These are phyloP conservation scores for Candida frijolesensis DNA, from an alignment of 1,139 yeast species.

Conservation along the genomic window DNA sequence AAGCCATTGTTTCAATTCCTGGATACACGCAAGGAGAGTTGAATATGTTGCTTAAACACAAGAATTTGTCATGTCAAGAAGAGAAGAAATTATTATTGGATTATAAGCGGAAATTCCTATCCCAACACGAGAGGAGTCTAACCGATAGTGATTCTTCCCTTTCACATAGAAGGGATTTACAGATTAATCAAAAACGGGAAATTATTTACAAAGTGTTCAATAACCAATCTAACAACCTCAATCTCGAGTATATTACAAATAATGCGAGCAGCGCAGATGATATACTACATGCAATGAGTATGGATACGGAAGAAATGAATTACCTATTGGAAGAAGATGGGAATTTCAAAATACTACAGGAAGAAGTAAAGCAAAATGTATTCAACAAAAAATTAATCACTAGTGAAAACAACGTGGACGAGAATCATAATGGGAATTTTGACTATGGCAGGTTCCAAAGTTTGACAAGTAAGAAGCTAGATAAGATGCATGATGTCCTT, in stretches of 20 bases:
- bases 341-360: conserved; percentile 29
- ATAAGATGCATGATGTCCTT: conserved; percentile 24
- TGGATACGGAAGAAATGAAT: conserved; percentile 45
- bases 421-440: conserved; percentile 5
- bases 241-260: conserved; percentile 45
- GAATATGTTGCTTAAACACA: conserved; percentile 20
- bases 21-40: conserved; percentile 45
- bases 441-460: conserved; percentile 33
- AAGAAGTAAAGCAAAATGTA: conserved; percentile 21
- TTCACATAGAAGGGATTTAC: conserved; percentile 43
- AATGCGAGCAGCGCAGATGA: conserved; percentile 27
- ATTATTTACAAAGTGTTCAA: conserved; percentile 43
- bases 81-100: conserved; percentile 35
- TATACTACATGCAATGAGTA: conserved; percentile 24
- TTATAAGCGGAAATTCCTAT: conserved; percentile 34
- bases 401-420: conserved; percentile 2
- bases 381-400: conserved; percentile 6
- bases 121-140: conserved; percentile 32
- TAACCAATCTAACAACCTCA: conserved; percentile 37
- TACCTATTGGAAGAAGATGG: conserved; percentile 38
- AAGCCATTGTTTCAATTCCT: conserved; percentile 31
- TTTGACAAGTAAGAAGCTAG: conserved; percentile 26
- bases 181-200: conserved; percentile 45
- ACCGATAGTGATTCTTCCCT: conserved; percentile 38
- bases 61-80: conserved; percentile 20